A percentile compares a stretch with the other conserved stretches of the same genome.
These are phyloP conservation scores for Colletotrichum incanum DNA, from an alignment of 2,329 filamentous ascomycete genomes.

Conservation along the genomic window DNA sequence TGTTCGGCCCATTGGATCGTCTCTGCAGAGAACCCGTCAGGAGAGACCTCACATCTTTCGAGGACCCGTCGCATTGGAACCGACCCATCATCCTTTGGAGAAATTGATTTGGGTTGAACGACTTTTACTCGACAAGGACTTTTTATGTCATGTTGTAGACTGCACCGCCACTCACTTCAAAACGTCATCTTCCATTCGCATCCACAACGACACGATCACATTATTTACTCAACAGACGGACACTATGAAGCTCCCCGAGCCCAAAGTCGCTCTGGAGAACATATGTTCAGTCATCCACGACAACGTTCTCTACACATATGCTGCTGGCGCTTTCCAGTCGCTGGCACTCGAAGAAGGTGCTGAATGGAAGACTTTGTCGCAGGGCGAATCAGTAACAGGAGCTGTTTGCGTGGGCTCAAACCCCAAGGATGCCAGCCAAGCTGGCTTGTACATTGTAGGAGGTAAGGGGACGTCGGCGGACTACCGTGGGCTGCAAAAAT, in stretches of 20 bases:
- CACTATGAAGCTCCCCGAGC: slow-evolving; percentile 80
- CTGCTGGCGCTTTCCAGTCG: slow-evolving; percentile 81
- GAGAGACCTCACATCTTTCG: not conserved
- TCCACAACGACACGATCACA: slow-evolving; percentile 11
- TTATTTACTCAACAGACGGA: slow-evolving; percentile 8
- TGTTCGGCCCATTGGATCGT: not conserved
- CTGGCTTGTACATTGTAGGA: slow-evolving; percentile 86
- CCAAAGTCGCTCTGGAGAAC: slow-evolving; percentile 78
- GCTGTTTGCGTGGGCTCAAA: slow-evolving; percentile 83
- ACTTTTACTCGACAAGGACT: not conserved
- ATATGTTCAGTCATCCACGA: slow-evolving; percentile 87
- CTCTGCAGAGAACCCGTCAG: not conserved
- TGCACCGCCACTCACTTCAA: slow-evolving; percentile 9
- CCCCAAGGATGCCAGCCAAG: slow-evolving; percentile 69
- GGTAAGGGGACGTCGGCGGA: slow-evolving; percentile 69
- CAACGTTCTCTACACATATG: slow-evolving; percentile 89
- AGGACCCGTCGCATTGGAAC: slow-evolving; percentile 2
- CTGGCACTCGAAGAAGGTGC: slow-evolving; percentile 78
- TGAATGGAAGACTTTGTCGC: slow-evolving; percentile 77
- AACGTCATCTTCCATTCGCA: slow-evolving; percentile 12
- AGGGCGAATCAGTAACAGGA: slow-evolving; percentile 80
- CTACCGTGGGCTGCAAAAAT: slow-evolving; percentile 84
- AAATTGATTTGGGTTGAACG: not conserved
- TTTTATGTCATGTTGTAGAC: slow-evolving; percentile 36
- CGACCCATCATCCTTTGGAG: not conserved